phyloP scores from a whole-genome alignment of 768 basidiomycete species.

The Naganishia friedmannii region DNA sequence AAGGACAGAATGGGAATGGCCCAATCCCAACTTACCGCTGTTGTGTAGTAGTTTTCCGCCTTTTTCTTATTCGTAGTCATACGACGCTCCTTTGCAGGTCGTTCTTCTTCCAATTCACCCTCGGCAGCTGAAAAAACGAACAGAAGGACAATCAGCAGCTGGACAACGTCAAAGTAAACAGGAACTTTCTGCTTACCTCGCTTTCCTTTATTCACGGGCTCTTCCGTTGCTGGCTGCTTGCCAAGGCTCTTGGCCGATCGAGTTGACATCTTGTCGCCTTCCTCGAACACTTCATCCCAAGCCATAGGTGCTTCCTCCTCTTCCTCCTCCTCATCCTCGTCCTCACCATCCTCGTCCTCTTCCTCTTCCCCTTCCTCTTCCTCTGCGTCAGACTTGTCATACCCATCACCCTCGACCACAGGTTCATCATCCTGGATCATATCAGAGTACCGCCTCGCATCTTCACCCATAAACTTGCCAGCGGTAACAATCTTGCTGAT shows the following conservation, averaged over 20 bases:
- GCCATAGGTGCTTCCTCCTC: slow-evolving; percentile 24
- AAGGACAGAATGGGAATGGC: background rate
- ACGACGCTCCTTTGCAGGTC: slow-evolving; percentile 63
- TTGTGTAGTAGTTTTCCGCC: slow-evolving; percentile 81
- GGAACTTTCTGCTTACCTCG: slow-evolving; percentile 33
- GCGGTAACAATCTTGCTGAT: slow-evolving; percentile 82
- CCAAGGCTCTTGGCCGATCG: slow-evolving; percentile 21
- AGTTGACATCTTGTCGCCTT: slow-evolving; percentile 42
- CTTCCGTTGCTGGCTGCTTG: slow-evolving; percentile 25
- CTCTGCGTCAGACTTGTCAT: slow-evolving; percentile 47
- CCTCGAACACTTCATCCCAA: slow-evolving; percentile 38
- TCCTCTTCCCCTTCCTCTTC: slow-evolving; percentile 49
- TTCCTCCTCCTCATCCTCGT: slow-evolving; percentile 29
- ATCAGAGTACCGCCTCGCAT: slow-evolving; percentile 66
- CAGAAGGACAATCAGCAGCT: background rate
- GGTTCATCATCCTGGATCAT: slow-evolving; percentile 38
- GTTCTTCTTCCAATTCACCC: slow-evolving; percentile 56
- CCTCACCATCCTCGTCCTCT: slow-evolving; percentile 35
- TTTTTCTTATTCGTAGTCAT: slow-evolving; percentile 97
- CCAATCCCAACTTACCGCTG: slow-evolving; percentile 49
- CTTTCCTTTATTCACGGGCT: slow-evolving; percentile 39
- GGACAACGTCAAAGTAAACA: background rate
- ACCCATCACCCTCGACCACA: slow-evolving; percentile 42
- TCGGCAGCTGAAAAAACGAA: slow-evolving; percentile 46
- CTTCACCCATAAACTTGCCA: slow-evolving; percentile 79